Conservation (phyloP, 257 asterid genomes). For the Solanum appendiculatum region DNA sequence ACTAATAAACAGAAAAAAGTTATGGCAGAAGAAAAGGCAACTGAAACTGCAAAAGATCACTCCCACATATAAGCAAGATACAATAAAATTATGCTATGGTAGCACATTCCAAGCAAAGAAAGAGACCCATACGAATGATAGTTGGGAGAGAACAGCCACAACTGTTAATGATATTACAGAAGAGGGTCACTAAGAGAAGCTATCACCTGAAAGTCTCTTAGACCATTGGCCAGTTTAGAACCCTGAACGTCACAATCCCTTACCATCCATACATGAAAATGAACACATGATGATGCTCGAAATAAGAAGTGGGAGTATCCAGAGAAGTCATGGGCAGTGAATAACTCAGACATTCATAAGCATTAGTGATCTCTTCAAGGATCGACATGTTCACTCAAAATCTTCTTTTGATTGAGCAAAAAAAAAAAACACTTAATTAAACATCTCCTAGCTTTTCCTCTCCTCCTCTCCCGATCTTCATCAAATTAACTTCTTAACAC, state of each 20-base stretch:
- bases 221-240: not conserved
- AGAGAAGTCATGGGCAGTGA: not conserved
- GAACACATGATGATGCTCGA: not conserved
- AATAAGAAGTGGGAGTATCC: not conserved
- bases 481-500: not conserved
- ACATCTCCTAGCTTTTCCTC: not conserved
- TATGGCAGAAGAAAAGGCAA: not conserved
- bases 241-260: not conserved
- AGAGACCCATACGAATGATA: not conserved
- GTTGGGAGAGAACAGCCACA: not conserved
- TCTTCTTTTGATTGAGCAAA: not conserved
- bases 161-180: not conserved
- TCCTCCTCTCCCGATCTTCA: not conserved
- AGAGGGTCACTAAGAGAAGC: not conserved
- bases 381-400: not conserved
- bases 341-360: not conserved
- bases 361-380: not conserved
- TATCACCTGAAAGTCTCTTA: not conserved
- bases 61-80: not conserved
- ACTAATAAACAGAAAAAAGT: not conserved
- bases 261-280: not conserved
- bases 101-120: not conserved
- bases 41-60: not conserved
- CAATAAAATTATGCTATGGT: not conserved
- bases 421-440: not conserved